phyloP scores from a whole-genome alignment of 2,329 filamentous ascomycete species.

The Apiospora phragmitis region DNA sequence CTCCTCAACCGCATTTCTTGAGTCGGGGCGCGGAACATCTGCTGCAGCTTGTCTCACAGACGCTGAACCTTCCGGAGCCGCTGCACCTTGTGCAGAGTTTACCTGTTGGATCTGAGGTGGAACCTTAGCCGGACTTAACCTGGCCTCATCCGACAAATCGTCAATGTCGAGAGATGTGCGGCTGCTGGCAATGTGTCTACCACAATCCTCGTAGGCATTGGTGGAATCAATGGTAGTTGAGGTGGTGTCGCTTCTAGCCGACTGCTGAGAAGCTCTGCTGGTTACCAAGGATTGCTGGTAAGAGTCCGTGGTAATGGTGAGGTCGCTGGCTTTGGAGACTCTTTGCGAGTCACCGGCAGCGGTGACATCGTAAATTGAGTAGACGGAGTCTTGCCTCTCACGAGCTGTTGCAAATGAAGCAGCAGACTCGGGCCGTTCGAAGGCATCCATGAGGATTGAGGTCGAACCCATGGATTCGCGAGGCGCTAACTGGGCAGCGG shows the following conservation, averaged over 20 bases:
- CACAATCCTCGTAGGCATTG: not conserved
- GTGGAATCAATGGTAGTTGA: constrained; percentile 5
- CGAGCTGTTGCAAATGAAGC: constrained; percentile 12
- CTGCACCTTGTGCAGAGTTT: not conserved
- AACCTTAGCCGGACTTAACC: not conserved
- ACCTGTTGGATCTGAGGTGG: not conserved
- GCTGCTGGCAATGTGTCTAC: not conserved
- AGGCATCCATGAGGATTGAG: constrained; percentile 5
- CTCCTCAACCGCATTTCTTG: constrained; percentile 11
- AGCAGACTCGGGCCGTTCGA: constrained; percentile 11
- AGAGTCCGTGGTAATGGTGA: constrained; percentile 18
- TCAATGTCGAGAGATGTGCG: not conserved
- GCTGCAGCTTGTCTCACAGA: constrained; percentile 11
- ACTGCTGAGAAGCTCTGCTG: constrained; percentile 17
- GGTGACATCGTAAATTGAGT: not conserved
- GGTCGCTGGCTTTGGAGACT: constrained; percentile 19
- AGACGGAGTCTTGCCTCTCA: constrained; percentile 7
- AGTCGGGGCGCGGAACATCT: not conserved
- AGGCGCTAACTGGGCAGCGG: not conserved
- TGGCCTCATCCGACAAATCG: not conserved
- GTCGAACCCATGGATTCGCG: constrained; percentile 5
- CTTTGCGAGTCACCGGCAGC: constrained; percentile 12
- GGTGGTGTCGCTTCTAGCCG: constrained; percentile 20
- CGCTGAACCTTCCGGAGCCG: constrained; percentile 3
- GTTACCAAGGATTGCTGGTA: constrained; percentile 21